Base-by-base conservation (phyloP, 1,284 basidiomycete genomes). In the Ganoderma sp. region DNA sequence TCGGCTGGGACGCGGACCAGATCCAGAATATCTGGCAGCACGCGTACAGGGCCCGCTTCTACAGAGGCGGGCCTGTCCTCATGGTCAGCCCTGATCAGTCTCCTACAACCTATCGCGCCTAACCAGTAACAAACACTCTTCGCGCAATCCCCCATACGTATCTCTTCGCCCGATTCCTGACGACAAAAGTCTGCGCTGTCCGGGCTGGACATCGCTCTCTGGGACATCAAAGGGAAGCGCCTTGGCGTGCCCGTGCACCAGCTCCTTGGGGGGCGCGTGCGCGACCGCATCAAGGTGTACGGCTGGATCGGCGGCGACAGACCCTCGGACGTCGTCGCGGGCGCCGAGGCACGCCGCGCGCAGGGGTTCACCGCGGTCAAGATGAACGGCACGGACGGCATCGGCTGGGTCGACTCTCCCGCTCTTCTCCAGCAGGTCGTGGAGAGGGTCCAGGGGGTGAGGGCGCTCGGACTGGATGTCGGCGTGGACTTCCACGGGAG, bases 211-310 rank as follows among this genome's bases (percentile, higher is more conserved):
- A 87, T 87, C 65, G 84, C 85, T 0, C 78, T 88, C 1, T 87
- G 86, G 92, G 92, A 93, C 75, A 91, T 94, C 81, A 93, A 93
- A 76, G 91, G 91, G 39, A 93, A 92, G 79, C 88, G 87, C 39
- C 84, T 93, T 10, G 89, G 89, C 34, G 91, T 93, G 1, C 92
- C 91, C 0, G 80, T 94, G 8, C 92, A 88, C 87, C 87, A 91
- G 77, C 82, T 94, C 2, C 84, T 93, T 2, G 91, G 91, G 10
- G 92, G 91, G 14, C 90, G 89, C 75, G 89, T 93, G 28, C 84
- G 87, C 65, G 84, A 88, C 72, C 80, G 82, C 19, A 77, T 88
- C 66, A 84, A 84, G 68, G 88, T 90, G 7, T 90, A 90, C 74
- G 85, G 86, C 5, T 92, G 90, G 90, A 86, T 92, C 67, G 91